phyloP scores from a whole-genome alignment of 768 basidiomycete genomes.

The Exsudoporus frostii region DNA sequence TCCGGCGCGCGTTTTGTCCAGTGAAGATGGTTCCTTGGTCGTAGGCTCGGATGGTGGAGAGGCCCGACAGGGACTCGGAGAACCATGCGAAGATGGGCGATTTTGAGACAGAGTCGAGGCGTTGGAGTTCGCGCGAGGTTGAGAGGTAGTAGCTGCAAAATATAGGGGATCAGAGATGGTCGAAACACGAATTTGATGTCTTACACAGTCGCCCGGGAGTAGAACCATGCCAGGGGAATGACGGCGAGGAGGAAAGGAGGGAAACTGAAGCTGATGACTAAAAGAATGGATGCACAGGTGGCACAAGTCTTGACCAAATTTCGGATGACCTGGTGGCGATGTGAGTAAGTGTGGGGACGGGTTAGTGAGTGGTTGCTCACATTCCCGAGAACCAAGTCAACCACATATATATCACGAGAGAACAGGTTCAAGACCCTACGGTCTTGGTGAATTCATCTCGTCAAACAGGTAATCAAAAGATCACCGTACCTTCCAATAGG shows the following conservation, averaged over 20 bases:
- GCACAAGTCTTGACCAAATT: constrained; percentile 64
- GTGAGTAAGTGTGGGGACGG: background rate
- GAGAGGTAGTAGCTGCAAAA: constrained; percentile 74
- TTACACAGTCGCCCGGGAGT: constrained; percentile 75
- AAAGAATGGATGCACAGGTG: constrained; percentile 53
- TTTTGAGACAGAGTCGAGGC: constrained; percentile 82
- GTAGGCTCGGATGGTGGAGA: constrained; percentile 84
- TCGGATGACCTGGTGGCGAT: constrained; percentile 49
- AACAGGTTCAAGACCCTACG: constrained; percentile 84
- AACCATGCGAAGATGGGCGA: constrained; percentile 93
- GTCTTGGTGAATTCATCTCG: background rate
- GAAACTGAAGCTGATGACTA: constrained; percentile 79
- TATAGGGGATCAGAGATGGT: background rate
- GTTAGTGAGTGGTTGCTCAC: constrained; percentile 26
- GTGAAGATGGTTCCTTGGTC: constrained; percentile 66
- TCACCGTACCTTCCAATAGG: constrained; percentile 70
- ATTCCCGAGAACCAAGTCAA: constrained; percentile 81
- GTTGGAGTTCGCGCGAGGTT: constrained; percentile 84
- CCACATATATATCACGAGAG: constrained; percentile 81
- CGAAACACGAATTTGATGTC: constrained; percentile 16
- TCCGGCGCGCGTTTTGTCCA: constrained; percentile 62
- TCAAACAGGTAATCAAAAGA: background rate
- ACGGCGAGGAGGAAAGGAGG: constrained; percentile 80
- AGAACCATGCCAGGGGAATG: constrained; percentile 76
- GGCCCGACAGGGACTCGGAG: constrained; percentile 69